These are phyloP conservation scores for Eucalyptus sideroxylon DNA, from an alignment of 345 rosid species.

Conservation along the genomic window DNA sequence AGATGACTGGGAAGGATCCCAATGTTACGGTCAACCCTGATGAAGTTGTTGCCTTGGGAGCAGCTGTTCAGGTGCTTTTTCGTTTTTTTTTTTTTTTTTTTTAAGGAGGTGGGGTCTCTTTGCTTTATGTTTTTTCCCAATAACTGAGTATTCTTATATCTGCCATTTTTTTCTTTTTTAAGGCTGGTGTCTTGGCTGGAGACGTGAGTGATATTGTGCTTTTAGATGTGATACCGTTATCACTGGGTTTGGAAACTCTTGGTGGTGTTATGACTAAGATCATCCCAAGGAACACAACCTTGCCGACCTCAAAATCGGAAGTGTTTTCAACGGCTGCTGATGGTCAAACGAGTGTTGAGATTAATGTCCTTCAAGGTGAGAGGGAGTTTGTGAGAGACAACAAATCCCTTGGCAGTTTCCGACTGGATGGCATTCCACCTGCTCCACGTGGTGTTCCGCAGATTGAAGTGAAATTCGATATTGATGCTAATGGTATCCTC, in stretches of 20 bases:
- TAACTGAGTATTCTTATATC: not conserved
- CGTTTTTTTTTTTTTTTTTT: not conserved
- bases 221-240: constrained; percentile 80
- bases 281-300: constrained; percentile 84
- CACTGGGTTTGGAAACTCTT: constrained; percentile 88
- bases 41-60: constrained; percentile 97
- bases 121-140: not conserved
- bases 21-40: constrained; percentile 97
- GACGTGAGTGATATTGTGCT: constrained; percentile 96
- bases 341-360: constrained; percentile 98
- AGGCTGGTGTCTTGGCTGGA: constrained; percentile 97
- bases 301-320: constrained; percentile 97
- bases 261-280: constrained; percentile 99
- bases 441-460: constrained; percentile 50
- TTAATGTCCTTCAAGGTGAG: constrained; percentile 95
- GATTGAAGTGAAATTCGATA: constrained; percentile 40
- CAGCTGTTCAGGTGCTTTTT: constrained; percentile 83
- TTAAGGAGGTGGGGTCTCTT: not conserved
- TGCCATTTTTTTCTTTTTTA: not conserved
- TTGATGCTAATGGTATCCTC: constrained; percentile 47
- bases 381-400: constrained; percentile 95
- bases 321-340: constrained; percentile 99
- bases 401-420: constrained; percentile 69
- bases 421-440: constrained; percentile 41
- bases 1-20: constrained; percentile 87